These are phyloP conservation scores for Fusarium sp. DNA, from an alignment of 2,329 filamentous ascomycete genomes.

Conservation along the genomic window DNA sequence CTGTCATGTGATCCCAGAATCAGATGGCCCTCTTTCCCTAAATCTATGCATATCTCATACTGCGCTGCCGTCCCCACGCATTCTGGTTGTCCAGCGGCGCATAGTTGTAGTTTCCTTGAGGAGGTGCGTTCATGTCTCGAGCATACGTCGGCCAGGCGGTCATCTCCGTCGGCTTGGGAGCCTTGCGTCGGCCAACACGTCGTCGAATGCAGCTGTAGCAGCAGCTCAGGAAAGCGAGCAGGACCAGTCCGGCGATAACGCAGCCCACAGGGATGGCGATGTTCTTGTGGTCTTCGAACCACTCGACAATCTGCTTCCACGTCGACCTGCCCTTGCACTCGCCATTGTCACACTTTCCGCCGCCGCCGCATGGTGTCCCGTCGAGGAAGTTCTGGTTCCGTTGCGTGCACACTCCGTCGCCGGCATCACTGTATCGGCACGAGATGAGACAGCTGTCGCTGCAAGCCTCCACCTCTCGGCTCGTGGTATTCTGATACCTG, in stretches of 20 bases:
- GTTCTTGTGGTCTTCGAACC: constrained; percentile 83
- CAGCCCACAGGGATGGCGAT: constrained; percentile 86
- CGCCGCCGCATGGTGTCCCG: constrained; percentile 86
- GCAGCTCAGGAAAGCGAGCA: constrained; percentile 80
- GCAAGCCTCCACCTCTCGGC: constrained; percentile 84
- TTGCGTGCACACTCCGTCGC: constrained; percentile 79
- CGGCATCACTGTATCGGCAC: constrained; percentile 76
- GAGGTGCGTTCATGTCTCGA: constrained; percentile 36
- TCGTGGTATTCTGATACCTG: constrained; percentile 82
- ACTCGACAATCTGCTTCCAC: constrained; percentile 79
- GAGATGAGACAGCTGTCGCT: constrained; percentile 78
- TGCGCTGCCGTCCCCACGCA: constrained; percentile 42
- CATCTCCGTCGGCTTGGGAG: constrained; percentile 48
- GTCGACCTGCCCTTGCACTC: constrained; percentile 80
- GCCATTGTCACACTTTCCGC: constrained; percentile 85
- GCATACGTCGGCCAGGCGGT: constrained; percentile 46
- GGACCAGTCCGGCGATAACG: constrained; percentile 80
- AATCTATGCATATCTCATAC: constrained; percentile 52
- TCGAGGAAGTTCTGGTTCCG: constrained; percentile 95
- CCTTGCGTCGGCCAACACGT: constrained; percentile 41
- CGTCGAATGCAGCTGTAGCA: constrained; percentile 65
- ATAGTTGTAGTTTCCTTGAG: constrained; percentile 42
- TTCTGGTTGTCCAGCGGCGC: constrained; percentile 38
- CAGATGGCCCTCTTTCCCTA: neutral
- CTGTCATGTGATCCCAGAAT: constrained; percentile 19